phyloP scores from a whole-genome alignment of 1,284 basidiomycete species.

The Marasmius fiardii region DNA sequence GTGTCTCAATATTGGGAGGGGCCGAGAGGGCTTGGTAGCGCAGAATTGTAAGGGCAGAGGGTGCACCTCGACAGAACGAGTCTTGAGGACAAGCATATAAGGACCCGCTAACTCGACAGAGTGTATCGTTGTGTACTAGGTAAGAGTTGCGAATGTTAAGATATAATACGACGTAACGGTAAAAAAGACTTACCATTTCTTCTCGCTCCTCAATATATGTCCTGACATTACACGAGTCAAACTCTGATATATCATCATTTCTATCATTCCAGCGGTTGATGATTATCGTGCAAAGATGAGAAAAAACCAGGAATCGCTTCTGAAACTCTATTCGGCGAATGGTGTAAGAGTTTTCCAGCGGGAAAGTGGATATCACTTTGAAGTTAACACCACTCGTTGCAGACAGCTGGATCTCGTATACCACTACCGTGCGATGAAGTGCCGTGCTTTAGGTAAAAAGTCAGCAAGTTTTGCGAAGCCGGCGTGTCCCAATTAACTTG shows the following conservation, averaged over 20 bases:
- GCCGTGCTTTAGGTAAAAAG: background rate
- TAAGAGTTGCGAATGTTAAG: background rate
- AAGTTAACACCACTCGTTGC: conserved; percentile 9
- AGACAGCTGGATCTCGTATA: background rate
- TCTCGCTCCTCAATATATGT: conserved; percentile 26
- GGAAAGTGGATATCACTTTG: conserved; percentile 14
- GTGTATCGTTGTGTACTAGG: conserved; percentile 50
- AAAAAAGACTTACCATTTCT: conserved; percentile 22
- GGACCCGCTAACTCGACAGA: conserved; percentile 43
- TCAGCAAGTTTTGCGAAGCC: background rate
- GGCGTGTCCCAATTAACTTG: no score
- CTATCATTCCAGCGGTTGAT: conserved; percentile 29
- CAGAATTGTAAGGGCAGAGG: conserved; percentile 21
- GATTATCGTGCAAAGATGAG: conserved; percentile 25
- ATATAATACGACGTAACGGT: conserved; percentile 3
- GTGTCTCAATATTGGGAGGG: conserved; percentile 22
- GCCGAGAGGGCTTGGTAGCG: background rate
- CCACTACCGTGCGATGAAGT: background rate
- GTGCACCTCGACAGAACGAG: conserved; percentile 47
- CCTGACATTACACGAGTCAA: conserved; percentile 12
- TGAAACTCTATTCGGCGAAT: conserved; percentile 32
- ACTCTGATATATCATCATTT: background rate
- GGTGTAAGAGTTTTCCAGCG: conserved; percentile 17
- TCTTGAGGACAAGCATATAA: conserved; percentile 47
- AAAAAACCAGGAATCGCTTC: conserved; percentile 27